Base-by-base conservation (phyloP, 2,329 filamentous ascomycete genomes). In the Aspergillus ibericus region DNA sequence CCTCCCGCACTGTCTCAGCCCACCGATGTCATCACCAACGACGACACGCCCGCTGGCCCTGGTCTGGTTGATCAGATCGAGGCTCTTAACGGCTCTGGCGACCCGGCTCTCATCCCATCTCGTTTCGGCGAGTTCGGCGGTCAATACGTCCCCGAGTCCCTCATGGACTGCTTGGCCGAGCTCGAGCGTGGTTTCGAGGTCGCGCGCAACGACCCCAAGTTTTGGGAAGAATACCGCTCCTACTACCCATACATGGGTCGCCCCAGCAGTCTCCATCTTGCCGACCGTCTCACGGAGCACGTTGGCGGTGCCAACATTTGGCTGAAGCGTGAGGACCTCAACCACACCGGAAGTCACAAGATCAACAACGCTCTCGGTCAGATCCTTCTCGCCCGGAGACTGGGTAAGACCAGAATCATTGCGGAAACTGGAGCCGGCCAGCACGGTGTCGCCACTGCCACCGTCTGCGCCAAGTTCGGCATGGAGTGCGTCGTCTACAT, bases 401-500 rank as follows among this genome's bases (percentile, higher is more conserved):
- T 99, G 50, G 95, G 95, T 52, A 99, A 99, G 85, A 97, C 88
- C 5, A 90, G 92, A 75, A 98, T 99, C 69, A 99, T 99, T 68
- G 95, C 95, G 50, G 95, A 99, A 80, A 99, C 95, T 15, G 95
- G 95, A 66, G 95, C 95, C 55, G 95, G 95, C 16, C 95, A 99
- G 79, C 95, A 99, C 77, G 95, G 95, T 81, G 95, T 99, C 36
- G 95, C 95, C 2, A 98, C 95, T 29, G 95, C 95, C 1, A 99
- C 95, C 0, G 92, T 98, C 22, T 98, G 95, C 70, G 95, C 95
- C 72, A 96, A 97, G 79, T 98, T 99, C 70, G 92, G 92, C 72
- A 93, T 99, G 93, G 89, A 93, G 75, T 99, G 95, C 75, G 96
- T 92, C 29, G 90, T 99, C 56, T 99, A 93, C 79, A 99, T 99